Evolutionary conservation across 2,329 filamentous ascomycete genomes (phyloP), one percentile per base, ranked within the genome.

Genomic region (Magnaporthiopsis rhizophila): DNA sequence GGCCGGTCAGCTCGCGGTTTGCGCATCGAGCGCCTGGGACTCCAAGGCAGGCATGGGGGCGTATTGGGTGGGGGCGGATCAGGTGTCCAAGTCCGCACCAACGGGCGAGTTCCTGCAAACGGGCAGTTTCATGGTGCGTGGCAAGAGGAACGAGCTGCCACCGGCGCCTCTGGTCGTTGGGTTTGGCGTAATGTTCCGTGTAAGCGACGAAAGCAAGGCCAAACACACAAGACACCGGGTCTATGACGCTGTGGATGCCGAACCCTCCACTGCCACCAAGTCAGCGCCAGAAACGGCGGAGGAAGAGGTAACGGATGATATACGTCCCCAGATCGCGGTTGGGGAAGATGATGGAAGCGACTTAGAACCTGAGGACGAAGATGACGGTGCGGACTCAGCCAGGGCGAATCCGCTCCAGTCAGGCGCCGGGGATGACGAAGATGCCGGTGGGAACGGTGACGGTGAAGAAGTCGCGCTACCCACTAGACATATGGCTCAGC

Each of bases 11-110:
- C 78, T 97, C 36, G 88, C 89, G 0, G 90, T 99, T 6, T 91
- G 91, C 67, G 90, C 91, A 11, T 97, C 92, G 1, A 89, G 82
- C 65, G 95, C 94, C 0, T 99, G 95, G 95, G 95, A 98, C 66
- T 94, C 91, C 1, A 99, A 99, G 75, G 94, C 94, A 11, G 86
- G 92, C 21, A 96, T 98, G 90, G 89, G 90, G 24, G 93, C 94
- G 11, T 99, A 91, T 89, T 99, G 95, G 95, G 94, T 96, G 0
- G 87, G 89, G 67, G 89, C 91, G 2, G 88, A 94, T 64, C 93
- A 98, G 74, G 91, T 99, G 0, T 92, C 90, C 12, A 98, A 98
- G 77, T 91, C 87, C 45, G 88, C 89, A 0, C 82, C 87, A 0
- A 86, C 85, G 0, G 94, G 94, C 30, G 93, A 96, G 69, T 94